phyloP scores from a whole-genome alignment of 2,329 filamentous ascomycete species.

The Chaetomiaceae sp. region DNA sequence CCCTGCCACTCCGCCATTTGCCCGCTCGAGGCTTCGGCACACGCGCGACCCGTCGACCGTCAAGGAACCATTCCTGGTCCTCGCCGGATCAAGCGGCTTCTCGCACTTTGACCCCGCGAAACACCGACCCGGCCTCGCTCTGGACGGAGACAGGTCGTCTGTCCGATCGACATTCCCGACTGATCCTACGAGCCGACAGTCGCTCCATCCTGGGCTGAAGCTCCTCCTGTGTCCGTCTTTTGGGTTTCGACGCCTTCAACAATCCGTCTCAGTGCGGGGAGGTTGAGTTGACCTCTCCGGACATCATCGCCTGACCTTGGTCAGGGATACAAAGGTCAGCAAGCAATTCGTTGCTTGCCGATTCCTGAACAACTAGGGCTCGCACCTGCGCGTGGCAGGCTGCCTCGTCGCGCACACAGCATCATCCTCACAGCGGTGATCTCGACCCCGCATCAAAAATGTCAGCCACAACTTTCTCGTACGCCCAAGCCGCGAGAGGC shows the following conservation, averaged over 20 bases:
- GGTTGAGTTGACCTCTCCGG: slow-evolving; percentile 25
- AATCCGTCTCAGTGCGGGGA: slow-evolving; percentile 23
- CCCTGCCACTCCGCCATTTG: slow-evolving; percentile 1
- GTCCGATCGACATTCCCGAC: not conserved
- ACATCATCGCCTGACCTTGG: slow-evolving; percentile 22
- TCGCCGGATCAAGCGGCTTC: slow-evolving; percentile 2
- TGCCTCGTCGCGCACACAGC: not conserved
- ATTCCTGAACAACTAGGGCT: slow-evolving; percentile 3
- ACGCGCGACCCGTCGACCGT: slow-evolving; percentile 10
- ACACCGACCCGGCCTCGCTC: not conserved
- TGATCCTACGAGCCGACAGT: slow-evolving; percentile 3
- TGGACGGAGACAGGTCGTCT: not conserved
- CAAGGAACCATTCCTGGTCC: slow-evolving; percentile 1
- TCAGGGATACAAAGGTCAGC: slow-evolving; percentile 11
- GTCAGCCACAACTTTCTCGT: slow-evolving; percentile 71
- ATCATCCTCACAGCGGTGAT: not conserved
- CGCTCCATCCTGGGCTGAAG: slow-evolving; percentile 6
- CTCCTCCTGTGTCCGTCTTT: not conserved
- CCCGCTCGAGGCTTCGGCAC: slow-evolving; percentile 7
- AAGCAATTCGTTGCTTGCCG: slow-evolving; percentile 17
- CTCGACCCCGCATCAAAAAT: slow-evolving; percentile 34
- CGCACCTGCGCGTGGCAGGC: slow-evolving; percentile 6
- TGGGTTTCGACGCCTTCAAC: slow-evolving; percentile 6
- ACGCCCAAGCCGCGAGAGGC: slow-evolving; percentile 92
- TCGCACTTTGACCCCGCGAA: slow-evolving; percentile 1